Base-by-base conservation (phyloP, 2,329 filamentous ascomycete genomes). In the Cercospora sojina region DNA sequence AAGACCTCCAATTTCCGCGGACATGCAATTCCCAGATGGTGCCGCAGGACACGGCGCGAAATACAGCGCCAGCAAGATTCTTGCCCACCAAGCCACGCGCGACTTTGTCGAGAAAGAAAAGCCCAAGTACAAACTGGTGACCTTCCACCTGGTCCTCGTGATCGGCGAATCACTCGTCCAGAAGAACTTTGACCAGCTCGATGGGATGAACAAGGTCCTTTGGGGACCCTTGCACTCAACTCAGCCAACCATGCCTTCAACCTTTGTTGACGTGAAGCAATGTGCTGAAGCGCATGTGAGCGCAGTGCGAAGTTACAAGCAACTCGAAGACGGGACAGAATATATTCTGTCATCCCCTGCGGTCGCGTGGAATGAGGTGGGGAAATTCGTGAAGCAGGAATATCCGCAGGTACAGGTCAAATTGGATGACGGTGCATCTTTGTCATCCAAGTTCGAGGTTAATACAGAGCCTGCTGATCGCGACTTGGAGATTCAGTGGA, bases 81-180 rank as follows among this genome's bases (percentile, higher is more conserved):
- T 76, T 7, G 75, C 76, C 1, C 72, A 75, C 55, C 72, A 74
- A 55, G 74, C 74, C 5, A 70, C 72, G 1, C 68, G 66, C 9
- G 65, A 72, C 5, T 77, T 73, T 31, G 38, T 71, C 2, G 29
- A 59, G 4, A 38, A 67, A 5, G 57, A 73, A 43, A 71, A 69
- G 7, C 73, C 74, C 2, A 35, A 65, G 2, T 77, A 70, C 62
- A 66, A 62, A 13, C 29, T 76, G 20, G 55, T 73, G 27, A 74
- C 71, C 2, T 66, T 77, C 10, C 73, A 76, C 51, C 74, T 75
- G 0, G 53, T 74, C 71, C 55, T 60, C 16, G 71, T 77, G 2
- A 70, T 74, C 5, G 74, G 76, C 9, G 65, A 65, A 25, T 71
- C 73, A 47, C 55, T 75, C 1, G 61, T 71, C 2, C 73, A 73